Evolutionary conservation across 345 rosid species (phyloP), one percentile per base, ranked within the genome.

Genomic region (Gossypium ekmanianum): DNA sequence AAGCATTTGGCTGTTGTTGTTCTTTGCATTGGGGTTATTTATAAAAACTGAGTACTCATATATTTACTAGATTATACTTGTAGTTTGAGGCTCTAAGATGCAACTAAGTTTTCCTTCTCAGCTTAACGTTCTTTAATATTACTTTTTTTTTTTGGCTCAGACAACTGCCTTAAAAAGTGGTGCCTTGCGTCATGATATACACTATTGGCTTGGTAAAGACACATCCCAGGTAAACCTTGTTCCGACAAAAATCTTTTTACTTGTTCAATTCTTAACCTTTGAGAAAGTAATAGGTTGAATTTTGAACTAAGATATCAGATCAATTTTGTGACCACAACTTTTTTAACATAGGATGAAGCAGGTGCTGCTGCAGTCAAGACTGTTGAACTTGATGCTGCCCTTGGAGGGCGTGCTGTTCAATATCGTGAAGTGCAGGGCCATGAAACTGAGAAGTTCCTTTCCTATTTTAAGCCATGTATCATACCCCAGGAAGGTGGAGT

Each of bases 371-470:
- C 97, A 62, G 76, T 96, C 77, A 91, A 86, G 88, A 93, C 98
- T 66, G 97, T 96, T 77, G 99, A 96, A 76, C 84, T 93, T 58
- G 99, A 96, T 88, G 97, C 99, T 65, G 95, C 97, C 16, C 97
- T 96, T 73, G 99, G 99, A 76, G 99, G 99, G 57, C 98, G 97
- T 79, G 99, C 97, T 68, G 98, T 96, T 74, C 99, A 96, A 79
- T 96, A 93, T 84, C 93, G 98, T 81, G 99, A 96, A 89, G 87
- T 88, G 14, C 99, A 96, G 75, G 95, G 99, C 75, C 97, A 96
- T 34, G 99, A 96, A 81, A 89, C 97, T 0, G 99, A 93, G 83
- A 96, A 88, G 85, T 96, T 96, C 77, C 85, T 96, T 58, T 96
- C 99, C 7, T 92, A 93, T 79, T 96, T 96, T 71, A 96, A 96